Evolutionary conservation across 164 flowering plant genomes (phyloP).

Genomic region (Berberis vulgaris): DNA sequence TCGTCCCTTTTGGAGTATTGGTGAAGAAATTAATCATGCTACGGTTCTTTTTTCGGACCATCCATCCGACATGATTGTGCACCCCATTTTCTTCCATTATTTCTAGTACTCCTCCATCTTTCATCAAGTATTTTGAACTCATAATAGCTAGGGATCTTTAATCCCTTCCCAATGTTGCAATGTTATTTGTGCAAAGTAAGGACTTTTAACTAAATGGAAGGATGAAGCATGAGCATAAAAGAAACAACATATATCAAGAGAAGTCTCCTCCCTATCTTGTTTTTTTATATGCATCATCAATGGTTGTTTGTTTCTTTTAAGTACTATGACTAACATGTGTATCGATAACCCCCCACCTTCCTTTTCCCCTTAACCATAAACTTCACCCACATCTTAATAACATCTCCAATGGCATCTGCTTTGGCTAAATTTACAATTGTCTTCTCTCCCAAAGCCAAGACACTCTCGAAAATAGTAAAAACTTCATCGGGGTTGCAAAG

Average conservation of each 20-base stretch:
- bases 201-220: background rate
- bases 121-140: background rate
- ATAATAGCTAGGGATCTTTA: background rate
- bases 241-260: background rate
- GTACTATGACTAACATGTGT: background rate
- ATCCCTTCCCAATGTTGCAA: background rate
- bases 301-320: background rate
- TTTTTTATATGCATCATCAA: no score
- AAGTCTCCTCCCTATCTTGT: background rate
- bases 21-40: background rate
- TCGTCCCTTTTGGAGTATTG: background rate
- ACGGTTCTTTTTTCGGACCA: background rate
- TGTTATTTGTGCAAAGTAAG: background rate
- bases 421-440: background rate
- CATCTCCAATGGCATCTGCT: background rate
- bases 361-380: background rate
- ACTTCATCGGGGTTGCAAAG: background rate
- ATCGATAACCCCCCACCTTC: background rate
- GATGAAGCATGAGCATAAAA: background rate
- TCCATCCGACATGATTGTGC: conserved; percentile 3
- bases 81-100: background rate
- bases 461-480: background rate
- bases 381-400: background rate
- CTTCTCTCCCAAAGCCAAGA: background rate
- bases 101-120: background rate